phyloP scores from a whole-genome alignment of 345 rosid genomes.

The Citrus trifoliata region DNA sequence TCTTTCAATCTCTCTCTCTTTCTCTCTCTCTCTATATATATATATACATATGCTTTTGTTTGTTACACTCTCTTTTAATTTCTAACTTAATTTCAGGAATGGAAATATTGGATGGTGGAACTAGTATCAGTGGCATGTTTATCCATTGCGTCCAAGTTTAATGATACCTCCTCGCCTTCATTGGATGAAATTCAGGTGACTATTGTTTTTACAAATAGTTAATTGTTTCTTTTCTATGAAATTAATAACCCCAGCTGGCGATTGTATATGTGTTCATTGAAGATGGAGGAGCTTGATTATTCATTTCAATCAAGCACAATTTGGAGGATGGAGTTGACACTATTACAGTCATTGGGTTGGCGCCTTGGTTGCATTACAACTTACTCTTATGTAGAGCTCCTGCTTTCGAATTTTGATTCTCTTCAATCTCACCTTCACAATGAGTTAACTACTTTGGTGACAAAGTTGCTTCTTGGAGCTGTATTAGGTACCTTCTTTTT shows the following conservation, averaged over 20 bases:
- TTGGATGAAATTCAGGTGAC: slow-evolving; percentile 65
- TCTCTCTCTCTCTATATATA: no score
- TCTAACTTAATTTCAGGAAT: slow-evolving; percentile 32
- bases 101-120: slow-evolving; percentile 76
- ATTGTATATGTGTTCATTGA: neutral
- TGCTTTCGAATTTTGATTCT: slow-evolving; percentile 22
- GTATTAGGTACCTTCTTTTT: slow-evolving; percentile 36
- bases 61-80: neutral
- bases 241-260: neutral
- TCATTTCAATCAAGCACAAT: slow-evolving; percentile 49
- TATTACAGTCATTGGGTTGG: slow-evolving; percentile 58
- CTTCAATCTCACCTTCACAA: slow-evolving; percentile 18
- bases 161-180: slow-evolving; percentile 40
- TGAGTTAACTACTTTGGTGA: slow-evolving; percentile 32
- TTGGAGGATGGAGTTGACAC: slow-evolving; percentile 57
- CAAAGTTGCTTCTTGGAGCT: slow-evolving; percentile 38
- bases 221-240: neutral
- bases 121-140: slow-evolving; percentile 55
- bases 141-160: slow-evolving; percentile 66
- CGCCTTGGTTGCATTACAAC: slow-evolving; percentile 48
- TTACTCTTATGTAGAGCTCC: slow-evolving; percentile 45
- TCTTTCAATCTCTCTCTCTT: no score
- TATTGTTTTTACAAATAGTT: neutral
- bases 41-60: neutral
- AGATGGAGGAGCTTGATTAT: slow-evolving; percentile 60